These are phyloP conservation scores for Metschnikowia koreensis DNA, from an alignment of 805 yeast species.

Conservation along the genomic window DNA sequence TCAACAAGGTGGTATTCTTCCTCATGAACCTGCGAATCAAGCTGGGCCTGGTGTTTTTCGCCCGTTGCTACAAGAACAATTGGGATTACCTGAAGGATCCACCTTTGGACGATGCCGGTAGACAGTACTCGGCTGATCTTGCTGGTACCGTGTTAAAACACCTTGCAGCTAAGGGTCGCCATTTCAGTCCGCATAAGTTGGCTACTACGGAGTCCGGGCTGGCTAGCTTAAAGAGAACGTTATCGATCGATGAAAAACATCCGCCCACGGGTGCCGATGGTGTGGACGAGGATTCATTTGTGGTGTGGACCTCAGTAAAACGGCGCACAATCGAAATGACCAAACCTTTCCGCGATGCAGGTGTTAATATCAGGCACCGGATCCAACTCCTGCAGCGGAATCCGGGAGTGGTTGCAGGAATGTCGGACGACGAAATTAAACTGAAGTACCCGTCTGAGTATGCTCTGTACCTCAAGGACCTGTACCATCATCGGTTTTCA, in stretches of 20 bases:
- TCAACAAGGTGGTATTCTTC: conserved; percentile 87
- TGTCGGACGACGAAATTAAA: conserved; percentile 59
- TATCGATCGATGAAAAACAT: conserved; percentile 39
- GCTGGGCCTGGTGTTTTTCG: conserved; percentile 88
- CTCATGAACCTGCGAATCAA: conserved; percentile 88
- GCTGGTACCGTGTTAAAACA: conserved; percentile 52
- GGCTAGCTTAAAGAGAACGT: conserved; percentile 11
- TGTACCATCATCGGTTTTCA: conserved; percentile 89
- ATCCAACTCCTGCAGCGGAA: conserved; percentile 83
- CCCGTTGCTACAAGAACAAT: conserved; percentile 65
- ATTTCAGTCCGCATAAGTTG: conserved; percentile 15
- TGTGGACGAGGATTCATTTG: conserved; percentile 57
- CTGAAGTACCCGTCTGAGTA: conserved; percentile 67
- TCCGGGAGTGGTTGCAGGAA: conserved; percentile 81
- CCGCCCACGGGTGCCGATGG: conserved; percentile 56
- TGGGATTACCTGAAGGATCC: conserved; percentile 73
- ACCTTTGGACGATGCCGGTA: conserved; percentile 73
- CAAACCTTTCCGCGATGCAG: conserved; percentile 57
- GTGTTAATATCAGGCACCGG: conserved; percentile 68
- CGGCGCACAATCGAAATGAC: conserved; percentile 81
- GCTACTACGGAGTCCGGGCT: not conserved
- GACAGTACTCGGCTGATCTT: conserved; percentile 61
- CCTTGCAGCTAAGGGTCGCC: conserved; percentile 35
- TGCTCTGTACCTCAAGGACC: conserved; percentile 64
- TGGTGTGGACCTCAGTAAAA: conserved; percentile 95